Evolutionary conservation across 768 basidiomycete genomes (phyloP), one percentile per base, ranked within the genome.

Genomic region (Leccinellum luteum): DNA sequence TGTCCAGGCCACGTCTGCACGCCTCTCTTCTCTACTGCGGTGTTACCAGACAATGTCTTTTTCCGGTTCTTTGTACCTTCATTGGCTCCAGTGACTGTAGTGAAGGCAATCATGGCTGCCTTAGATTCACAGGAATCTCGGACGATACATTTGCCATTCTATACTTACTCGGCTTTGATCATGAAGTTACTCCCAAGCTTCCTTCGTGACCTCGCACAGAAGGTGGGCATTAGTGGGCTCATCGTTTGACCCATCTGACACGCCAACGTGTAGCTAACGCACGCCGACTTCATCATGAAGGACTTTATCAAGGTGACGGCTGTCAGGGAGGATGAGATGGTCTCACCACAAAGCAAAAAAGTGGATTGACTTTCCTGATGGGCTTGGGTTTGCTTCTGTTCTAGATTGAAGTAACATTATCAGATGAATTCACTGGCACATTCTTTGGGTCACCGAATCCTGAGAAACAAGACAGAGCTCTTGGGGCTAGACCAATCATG

Each of bases 1-100:
- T 79, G 86, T 53, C 87, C 96, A 1, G 91, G 92, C 2, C 89
- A 92, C 69, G 78, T 93, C 65, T 71, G 79, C 45, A 96, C 95
- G 0, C 79, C 81, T 2, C 80, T 98, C 67, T 98, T 98, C 75
- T 80, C 85, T 15, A 80, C 78, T 0, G 66, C 81, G 21, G 72
- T 67, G 10, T 72, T 86, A 43, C 85, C 90, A 4, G 65, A 71
- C 32, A 78, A 74, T 55, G 59, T 70, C 27, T 64, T 86, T 41
- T 84, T 81, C 73, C 79, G 77, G 55, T 98, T 98, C 77, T 79
- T 94, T 66, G 79, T 85, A 48, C 94, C 94, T 1, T 82, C 85
- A 28, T 66, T 94, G 19, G 79, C 81, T 49, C 89, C 94, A 0
- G 79, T 92, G 48, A 76, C 81, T 4, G 78, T 96, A 10, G 90